A percentile compares a stretch with the other conserved stretches of the same genome.
Conservation (phyloP, 495 filamentous ascomycete species). For the Arthonia radiata region DNA sequence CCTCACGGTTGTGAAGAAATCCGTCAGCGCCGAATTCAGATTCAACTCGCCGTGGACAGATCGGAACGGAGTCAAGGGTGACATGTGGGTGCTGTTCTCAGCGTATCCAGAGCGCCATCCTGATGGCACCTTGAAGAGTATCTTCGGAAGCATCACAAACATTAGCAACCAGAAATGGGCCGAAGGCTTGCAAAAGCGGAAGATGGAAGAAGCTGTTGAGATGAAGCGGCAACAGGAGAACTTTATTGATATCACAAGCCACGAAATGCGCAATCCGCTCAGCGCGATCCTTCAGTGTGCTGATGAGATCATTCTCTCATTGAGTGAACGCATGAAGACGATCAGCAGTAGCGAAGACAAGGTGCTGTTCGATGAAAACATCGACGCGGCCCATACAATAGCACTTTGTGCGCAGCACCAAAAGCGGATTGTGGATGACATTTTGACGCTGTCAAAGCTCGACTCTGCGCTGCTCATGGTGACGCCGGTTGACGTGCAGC, state of each 20-base stretch:
- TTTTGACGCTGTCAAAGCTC: constrained; percentile 60
- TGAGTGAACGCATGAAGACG: constrained; percentile 19
- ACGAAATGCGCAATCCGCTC: constrained; percentile 70
- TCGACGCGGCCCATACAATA: constrained; percentile 55
- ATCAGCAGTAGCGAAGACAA: constrained; percentile 1
- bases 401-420: constrained; percentile 51
- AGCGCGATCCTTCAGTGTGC: constrained; percentile 28
- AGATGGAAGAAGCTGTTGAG: constrained; percentile 25
- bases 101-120: constrained; percentile 39
- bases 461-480: constrained; percentile 49
- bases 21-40: constrained; percentile 39
- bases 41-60: constrained; percentile 38
- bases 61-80: constrained; percentile 27
- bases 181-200: constrained; percentile 34
- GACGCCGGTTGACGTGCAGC: constrained; percentile 40
- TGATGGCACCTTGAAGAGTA: constrained; percentile 33
- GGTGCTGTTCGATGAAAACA: constrained; percentile 29
- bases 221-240: constrained; percentile 50
- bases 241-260: constrained; percentile 73
- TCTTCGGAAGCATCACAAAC: constrained; percentile 32
- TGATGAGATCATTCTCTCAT: constrained; percentile 31
- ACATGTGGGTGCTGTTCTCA: constrained; percentile 48
- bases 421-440: constrained; percentile 57
- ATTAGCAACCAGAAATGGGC: constrained; percentile 23
- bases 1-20: constrained; percentile 27